A percentile compares a stretch with the other conserved stretches of the same genome.
Evolutionary conservation across 2,329 filamentous ascomycete genomes (phyloP).

Genomic region (Colletotrichum siamense): DNA sequence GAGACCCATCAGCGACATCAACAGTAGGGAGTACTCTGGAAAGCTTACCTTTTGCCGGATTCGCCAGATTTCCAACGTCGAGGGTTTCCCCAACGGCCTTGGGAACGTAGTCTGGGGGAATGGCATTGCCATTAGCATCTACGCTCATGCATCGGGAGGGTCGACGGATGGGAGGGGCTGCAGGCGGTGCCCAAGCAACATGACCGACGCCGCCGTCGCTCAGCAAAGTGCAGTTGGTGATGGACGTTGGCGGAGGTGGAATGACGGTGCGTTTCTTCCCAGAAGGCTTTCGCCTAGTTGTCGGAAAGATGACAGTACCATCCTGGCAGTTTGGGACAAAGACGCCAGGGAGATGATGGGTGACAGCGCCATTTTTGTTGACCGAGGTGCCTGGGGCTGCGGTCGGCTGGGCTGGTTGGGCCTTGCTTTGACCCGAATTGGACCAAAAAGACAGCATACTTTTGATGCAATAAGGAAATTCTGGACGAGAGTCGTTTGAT

Average conservation of each 20-base stretch:
- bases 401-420: not conserved
- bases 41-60: not conserved
- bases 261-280: not conserved
- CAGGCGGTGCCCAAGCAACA: not conserved
- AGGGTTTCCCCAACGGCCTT: not conserved
- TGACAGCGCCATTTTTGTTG: not conserved
- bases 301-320: not conserved
- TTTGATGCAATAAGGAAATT: not conserved
- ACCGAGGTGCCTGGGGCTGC: not conserved
- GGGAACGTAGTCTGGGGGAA: not conserved
- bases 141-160: slow-evolving; percentile 12
- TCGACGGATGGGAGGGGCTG: not conserved
- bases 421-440: not conserved
- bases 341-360: not conserved
- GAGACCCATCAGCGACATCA: not conserved
- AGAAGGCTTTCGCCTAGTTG: not conserved
- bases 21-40: not conserved
- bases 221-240: slow-evolving; percentile 11
- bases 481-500: not conserved
- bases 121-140: not conserved
- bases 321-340: not conserved
- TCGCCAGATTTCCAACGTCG: not conserved
- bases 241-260: not conserved
- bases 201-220: not conserved
- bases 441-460: not conserved